phyloP scores from a whole-genome alignment of 306 rosid species.

The Crotalaria pallida region DNA sequence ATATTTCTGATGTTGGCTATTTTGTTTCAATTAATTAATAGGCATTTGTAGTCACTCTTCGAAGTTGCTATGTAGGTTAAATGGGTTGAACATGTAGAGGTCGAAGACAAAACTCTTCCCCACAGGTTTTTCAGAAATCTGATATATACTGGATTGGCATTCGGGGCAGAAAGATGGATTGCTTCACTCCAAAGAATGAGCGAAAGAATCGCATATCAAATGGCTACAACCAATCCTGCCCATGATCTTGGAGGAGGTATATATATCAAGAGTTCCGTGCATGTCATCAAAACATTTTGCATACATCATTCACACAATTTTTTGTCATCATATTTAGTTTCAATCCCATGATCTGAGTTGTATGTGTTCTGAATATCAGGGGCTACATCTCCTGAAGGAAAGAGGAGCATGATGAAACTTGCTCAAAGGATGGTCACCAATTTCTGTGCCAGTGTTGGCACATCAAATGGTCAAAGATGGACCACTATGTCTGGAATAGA shows the following conservation, averaged over 20 bases:
- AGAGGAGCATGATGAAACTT: slow-evolving; percentile 91
- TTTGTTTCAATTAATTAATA: no score
- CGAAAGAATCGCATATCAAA: slow-evolving; percentile 73
- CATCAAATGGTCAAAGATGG: slow-evolving; percentile 76
- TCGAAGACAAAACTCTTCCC: slow-evolving; percentile 67
- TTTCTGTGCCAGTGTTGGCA: slow-evolving; percentile 72
- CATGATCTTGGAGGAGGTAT: slow-evolving; percentile 89
- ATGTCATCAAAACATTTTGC: no score
- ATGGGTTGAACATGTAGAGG: slow-evolving; percentile 89
- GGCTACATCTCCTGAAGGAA: slow-evolving; percentile 76
- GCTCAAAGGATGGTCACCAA: slow-evolving; percentile 87
- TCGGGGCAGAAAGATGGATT: slow-evolving; percentile 86
- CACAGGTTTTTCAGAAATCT: slow-evolving; percentile 68
- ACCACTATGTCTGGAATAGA: slow-evolving; percentile 70
- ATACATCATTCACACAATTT: no score
- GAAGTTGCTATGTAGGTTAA: slow-evolving; percentile 47
- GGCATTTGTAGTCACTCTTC: not conserved
- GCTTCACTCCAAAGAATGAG: slow-evolving; percentile 76
- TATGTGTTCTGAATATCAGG: slow-evolving; percentile 28
- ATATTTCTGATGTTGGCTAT: not conserved
- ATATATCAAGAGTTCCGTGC: no score
- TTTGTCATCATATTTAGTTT: not conserved
- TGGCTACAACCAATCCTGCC: slow-evolving; percentile 57
- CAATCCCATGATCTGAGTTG: not conserved
- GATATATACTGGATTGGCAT: slow-evolving; percentile 63